Evolutionary conservation across 352 stramenopile species (phyloP).

Genomic region (Phytophthora aleatoria): DNA sequence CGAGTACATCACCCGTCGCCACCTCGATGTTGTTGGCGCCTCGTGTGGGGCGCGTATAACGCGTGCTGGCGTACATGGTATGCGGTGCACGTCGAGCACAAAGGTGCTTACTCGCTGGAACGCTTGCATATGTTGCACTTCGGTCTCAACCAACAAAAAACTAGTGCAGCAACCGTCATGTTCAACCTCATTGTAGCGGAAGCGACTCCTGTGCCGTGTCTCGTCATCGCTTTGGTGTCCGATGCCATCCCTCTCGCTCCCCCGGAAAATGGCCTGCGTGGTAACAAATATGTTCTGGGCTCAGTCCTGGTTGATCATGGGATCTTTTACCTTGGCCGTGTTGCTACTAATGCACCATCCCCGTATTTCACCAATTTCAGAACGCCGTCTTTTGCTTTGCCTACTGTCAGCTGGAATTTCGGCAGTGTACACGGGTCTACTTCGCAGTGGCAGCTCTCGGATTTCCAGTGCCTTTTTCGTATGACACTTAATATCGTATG

Average conservation of each 20-base stretch:
- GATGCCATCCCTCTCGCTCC: constrained; percentile 22
- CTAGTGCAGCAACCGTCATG: background rate
- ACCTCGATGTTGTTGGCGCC: constrained; percentile 9
- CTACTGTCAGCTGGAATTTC: constrained; percentile 14
- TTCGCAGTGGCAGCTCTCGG: constrained; percentile 19
- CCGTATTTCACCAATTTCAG: constrained; percentile 11
- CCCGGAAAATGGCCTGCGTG: constrained; percentile 12
- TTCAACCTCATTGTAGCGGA: constrained; percentile 10
- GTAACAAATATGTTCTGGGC: constrained; percentile 23
- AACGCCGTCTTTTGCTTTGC: constrained; percentile 6
- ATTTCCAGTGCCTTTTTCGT: constrained; percentile 28
- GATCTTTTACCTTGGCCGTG: constrained; percentile 15
- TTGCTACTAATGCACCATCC: constrained; percentile 21
- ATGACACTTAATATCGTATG: constrained; percentile 24
- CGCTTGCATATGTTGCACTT: constrained; percentile 18
- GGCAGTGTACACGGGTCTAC: constrained; percentile 12
- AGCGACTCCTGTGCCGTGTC: constrained; percentile 16
- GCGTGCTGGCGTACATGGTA: constrained; percentile 15
- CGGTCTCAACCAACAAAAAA: constrained; percentile 13
- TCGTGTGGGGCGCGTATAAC: constrained; percentile 8
- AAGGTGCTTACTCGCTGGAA: constrained; percentile 24
- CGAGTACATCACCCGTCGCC: background rate
- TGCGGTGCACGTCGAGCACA: constrained; percentile 25
- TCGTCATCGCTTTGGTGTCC: constrained; percentile 13
- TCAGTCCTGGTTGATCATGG: constrained; percentile 19